These are phyloP conservation scores for Pseudocercospora fuligena DNA, from an alignment of 2,329 filamentous ascomycete species.

Conservation along the genomic window DNA sequence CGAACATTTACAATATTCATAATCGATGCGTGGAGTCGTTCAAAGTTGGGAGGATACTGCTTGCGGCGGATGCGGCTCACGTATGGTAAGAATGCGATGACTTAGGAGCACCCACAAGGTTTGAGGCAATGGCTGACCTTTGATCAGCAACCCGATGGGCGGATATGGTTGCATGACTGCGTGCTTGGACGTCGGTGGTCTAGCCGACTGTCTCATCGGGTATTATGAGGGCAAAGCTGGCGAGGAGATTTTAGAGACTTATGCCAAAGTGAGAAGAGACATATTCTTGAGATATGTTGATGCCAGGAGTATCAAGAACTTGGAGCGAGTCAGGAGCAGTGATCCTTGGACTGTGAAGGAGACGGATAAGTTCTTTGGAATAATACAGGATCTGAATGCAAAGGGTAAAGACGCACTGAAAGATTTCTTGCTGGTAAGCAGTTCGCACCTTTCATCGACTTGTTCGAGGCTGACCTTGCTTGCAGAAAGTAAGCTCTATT, in stretches of 20 bases:
- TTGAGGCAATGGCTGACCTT: background rate
- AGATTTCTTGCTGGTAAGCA: conserved; percentile 33
- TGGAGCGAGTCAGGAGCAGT: conserved; percentile 27
- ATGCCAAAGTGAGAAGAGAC: conserved; percentile 41
- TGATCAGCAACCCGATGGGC: conserved; percentile 27
- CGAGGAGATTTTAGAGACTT: conserved; percentile 42
- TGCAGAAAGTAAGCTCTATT: conserved; percentile 4
- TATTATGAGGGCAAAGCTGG: conserved; percentile 24
- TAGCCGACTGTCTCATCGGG: conserved; percentile 34
- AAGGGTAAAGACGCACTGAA: conserved; percentile 28
- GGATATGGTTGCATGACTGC: conserved; percentile 35
- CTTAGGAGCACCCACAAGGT: background rate
- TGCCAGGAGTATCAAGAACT: conserved; percentile 31
- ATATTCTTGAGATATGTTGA: conserved; percentile 46
- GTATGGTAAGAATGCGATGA: conserved; percentile 15
- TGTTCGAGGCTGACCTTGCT: background rate
- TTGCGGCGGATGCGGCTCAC: conserved; percentile 49
- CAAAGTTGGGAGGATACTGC: conserved; percentile 40
- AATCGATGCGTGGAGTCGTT: conserved; percentile 44
- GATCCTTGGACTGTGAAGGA: conserved; percentile 36
- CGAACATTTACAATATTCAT: conserved; percentile 50
- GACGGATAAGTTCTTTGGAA: conserved; percentile 33
- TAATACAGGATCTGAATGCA: conserved; percentile 29
- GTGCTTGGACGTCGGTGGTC: conserved; percentile 34
- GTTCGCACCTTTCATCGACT: background rate